Percentiles rank a stretch among this genome's conserved stretches.
phyloP scores from a whole-genome alignment of 169 alveolate species.

The Cryptosporidium parvum region DNA sequence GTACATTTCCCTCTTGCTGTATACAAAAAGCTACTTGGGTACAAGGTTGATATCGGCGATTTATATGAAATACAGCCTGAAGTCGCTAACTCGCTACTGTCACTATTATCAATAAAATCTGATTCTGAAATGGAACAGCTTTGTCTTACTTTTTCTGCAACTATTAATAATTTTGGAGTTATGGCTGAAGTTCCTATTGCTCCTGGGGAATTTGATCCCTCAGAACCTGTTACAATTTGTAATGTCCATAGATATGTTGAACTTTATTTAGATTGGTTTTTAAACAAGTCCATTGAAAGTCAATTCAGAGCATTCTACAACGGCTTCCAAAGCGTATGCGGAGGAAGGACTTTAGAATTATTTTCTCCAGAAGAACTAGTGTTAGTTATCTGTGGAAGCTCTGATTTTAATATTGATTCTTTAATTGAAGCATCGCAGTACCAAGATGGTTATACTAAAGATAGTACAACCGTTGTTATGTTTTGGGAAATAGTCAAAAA shows the following conservation, averaged over 20 bases:
- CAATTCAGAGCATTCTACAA: constrained; percentile 84
- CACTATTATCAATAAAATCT: constrained; percentile 37
- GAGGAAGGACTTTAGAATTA: constrained; percentile 80
- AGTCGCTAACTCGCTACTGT: constrained; percentile 81
- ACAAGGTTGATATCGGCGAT: constrained; percentile 85
- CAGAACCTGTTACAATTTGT: constrained; percentile 81
- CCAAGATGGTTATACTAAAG: constrained; percentile 85
- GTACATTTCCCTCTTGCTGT: constrained; percentile 89
- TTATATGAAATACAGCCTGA: constrained; percentile 87
- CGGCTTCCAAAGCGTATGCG: constrained; percentile 87
- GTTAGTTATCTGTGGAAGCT: constrained; percentile 87
- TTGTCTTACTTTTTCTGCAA: constrained; percentile 76
- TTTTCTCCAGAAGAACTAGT: constrained; percentile 89
- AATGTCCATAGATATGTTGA: constrained; percentile 86
- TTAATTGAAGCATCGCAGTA: constrained; percentile 83
- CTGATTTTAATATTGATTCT: constrained; percentile 85
- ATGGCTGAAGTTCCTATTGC: constrained; percentile 51
- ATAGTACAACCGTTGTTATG: constrained; percentile 79
- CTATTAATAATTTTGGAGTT: constrained; percentile 68
- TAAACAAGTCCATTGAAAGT: constrained; percentile 82
- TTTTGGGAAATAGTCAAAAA: constrained; percentile 85
- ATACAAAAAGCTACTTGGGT: constrained; percentile 88
- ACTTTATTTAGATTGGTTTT: constrained; percentile 84
- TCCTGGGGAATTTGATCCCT: constrained; percentile 70
- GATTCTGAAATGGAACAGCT: constrained; percentile 68